Percentiles rank a stretch among this genome's conserved stretches.
These are phyloP conservation scores for Cyphellophora europaea DNA, from an alignment of 2,329 filamentous ascomycete species.

Conservation along the genomic window DNA sequence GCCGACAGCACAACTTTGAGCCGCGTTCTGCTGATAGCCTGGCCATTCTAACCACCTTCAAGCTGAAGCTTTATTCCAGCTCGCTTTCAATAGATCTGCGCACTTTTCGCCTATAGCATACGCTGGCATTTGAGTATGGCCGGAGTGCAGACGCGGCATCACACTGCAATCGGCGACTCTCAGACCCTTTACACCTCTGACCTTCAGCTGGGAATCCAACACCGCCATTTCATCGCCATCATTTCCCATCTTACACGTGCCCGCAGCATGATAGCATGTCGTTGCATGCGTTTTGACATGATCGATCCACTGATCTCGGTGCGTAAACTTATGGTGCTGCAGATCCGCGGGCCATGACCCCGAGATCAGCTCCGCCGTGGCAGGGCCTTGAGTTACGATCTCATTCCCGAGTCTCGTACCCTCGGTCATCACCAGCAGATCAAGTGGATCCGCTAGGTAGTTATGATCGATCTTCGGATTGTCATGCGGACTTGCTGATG, in stretches of 20 bases:
- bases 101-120: conserved; percentile 38
- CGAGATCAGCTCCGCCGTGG: background rate
- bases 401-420: conserved; percentile 8
- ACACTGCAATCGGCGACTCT: conserved; percentile 26
- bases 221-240: conserved; percentile 22
- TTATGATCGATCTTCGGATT: conserved; percentile 14
- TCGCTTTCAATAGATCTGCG: conserved; percentile 8
- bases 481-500: conserved; percentile 16
- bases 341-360: conserved; percentile 15
- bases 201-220: conserved; percentile 22
- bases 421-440: conserved; percentile 9
- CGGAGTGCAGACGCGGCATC: conserved; percentile 28
- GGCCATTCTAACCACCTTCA: no score
- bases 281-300: conserved; percentile 20
- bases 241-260: conserved; percentile 30
- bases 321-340: conserved; percentile 2
- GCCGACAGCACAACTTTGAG: no score
- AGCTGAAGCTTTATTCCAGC: no score
- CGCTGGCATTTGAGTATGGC: conserved; percentile 31
- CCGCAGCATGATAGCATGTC: conserved; percentile 25
- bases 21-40: no score
- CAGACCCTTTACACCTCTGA: conserved; percentile 23
- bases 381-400: conserved; percentile 7
- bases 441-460: conserved; percentile 6
- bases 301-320: background rate